Evolutionary conservation across 192 early-diverging fungal species (phyloP).

Genomic region (Anaeromyces robustus): DNA sequence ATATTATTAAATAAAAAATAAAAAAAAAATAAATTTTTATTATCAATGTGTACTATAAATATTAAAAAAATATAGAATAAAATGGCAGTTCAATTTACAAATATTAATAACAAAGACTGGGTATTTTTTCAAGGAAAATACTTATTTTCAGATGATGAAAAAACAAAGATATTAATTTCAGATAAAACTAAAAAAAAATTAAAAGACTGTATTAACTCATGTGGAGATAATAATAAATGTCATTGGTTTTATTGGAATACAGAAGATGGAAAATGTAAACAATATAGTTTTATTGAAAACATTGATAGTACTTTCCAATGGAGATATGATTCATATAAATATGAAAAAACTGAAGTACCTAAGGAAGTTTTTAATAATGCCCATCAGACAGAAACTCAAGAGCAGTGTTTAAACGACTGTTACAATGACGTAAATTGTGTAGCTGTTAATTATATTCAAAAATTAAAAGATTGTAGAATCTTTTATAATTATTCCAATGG

Average conservation of each 20-base stretch:
- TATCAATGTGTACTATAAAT: not conserved
- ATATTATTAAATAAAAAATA: not conserved
- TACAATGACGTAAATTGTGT: not conserved
- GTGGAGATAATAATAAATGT: not conserved
- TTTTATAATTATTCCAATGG: not conserved
- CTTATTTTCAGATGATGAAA: not conserved
- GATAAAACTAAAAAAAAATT: not conserved
- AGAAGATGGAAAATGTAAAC: not conserved
- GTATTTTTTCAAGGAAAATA: not conserved
- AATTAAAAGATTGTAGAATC: not conserved
- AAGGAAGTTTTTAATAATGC: not conserved
- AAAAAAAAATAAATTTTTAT: not conserved
- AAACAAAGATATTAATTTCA: not conserved
- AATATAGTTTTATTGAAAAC: not conserved
- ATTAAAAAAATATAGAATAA: not conserved
- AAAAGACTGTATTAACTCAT: not conserved
- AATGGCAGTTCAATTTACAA: not conserved
- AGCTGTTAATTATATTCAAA: not conserved
- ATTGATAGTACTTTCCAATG: not conserved
- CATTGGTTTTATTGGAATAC: not conserved
- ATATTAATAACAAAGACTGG: not conserved
- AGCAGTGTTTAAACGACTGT: not conserved
- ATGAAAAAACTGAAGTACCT: not conserved
- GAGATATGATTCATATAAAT: not conserved
- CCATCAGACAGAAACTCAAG: not conserved